Conservation (phyloP, 805 yeast species). For the Nakazawaea holstii region DNA sequence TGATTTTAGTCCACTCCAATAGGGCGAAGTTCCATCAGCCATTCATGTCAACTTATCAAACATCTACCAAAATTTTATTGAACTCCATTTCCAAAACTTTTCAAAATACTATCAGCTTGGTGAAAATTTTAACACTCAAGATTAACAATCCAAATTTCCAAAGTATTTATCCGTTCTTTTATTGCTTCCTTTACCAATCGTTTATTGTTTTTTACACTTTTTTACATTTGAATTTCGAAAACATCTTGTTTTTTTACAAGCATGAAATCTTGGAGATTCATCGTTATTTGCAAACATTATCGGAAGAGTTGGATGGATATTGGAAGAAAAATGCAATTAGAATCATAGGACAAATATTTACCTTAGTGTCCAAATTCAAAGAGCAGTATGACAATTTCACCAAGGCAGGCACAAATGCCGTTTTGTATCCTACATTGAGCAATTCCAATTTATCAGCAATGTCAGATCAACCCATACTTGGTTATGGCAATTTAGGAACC, state of each 20-base stretch:
- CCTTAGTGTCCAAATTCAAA: slow-evolving; percentile 11
- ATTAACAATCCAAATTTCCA: slow-evolving; percentile 25
- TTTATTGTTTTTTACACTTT: slow-evolving; percentile 44
- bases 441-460: slow-evolving; percentile 3
- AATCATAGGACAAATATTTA: slow-evolving; percentile 23
- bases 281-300: slow-evolving; percentile 24
- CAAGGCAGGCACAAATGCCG: slow-evolving; percentile 13
- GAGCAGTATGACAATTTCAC: slow-evolving; percentile 27
- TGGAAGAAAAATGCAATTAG: slow-evolving; percentile 27
- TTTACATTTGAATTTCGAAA: slow-evolving; percentile 35
- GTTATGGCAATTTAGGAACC: not conserved
- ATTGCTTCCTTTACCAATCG: slow-evolving; percentile 46
- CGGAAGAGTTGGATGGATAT: slow-evolving; percentile 20
- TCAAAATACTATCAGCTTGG: slow-evolving; percentile 29
- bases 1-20: slow-evolving; percentile 42
- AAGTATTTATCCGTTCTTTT: slow-evolving; percentile 39
- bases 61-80: slow-evolving; percentile 31
- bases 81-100: slow-evolving; percentile 33
- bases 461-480: not conserved
- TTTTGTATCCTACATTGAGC: slow-evolving; percentile 9
- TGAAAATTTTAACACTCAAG: slow-evolving; percentile 27
- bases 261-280: slow-evolving; percentile 21
- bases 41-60: slow-evolving; percentile 32
- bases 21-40: slow-evolving; percentile 49
- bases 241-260: slow-evolving; percentile 19